Evolutionary conservation across 1,284 basidiomycete species (phyloP), one percentile per base, ranked within the genome.

Genomic region (Marasmius tenuissimus): DNA sequence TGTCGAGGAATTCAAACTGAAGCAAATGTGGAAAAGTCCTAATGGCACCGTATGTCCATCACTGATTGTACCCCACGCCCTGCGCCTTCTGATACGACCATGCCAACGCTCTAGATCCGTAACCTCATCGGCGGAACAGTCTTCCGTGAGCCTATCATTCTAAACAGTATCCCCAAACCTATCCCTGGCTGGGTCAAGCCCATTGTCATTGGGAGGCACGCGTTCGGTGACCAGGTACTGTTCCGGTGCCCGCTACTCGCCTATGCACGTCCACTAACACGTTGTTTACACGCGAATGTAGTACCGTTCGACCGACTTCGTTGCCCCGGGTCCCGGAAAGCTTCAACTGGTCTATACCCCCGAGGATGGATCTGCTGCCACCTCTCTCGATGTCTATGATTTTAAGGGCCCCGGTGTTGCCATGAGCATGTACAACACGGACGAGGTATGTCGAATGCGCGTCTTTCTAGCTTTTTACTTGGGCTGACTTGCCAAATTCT

Each of bases 41-140:
- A 98, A 98, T 77, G 96, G 95, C 66, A 97, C 96, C 7, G 92
- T 93, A 64, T 68, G 89, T 71, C 58, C 66, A 52, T 63, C 66
- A 47, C 27, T 27, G 27, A 27, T 27, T 49, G 61, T 27, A 14
- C 52, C 22, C 20, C 50, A 6, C 57, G 63, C 66, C 40, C 68
- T 9, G 58, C 61, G 11, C 58, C 53, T 47, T 62, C 27, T 47
- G 55, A 52, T 37, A 20, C 22, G 42, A 27, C 53, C 14, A 54
- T 52, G 45, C 20, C 42, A 1, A 47, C 16, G 11, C n/a, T 47
- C 6, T 67, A 92, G 88, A 96, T 98, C 76, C 92, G 96, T 69
- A 98, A 98, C 77, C 96, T 97, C 71, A 89, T 98, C 58, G 96
- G 96, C 55, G 97, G 97, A 59, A 98, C 97, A 38, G 97, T 99